A percentile compares a stretch with the other conserved stretches of the same genome.
phyloP scores from a whole-genome alignment of 805 yeast species.

The Millerago galiae region DNA sequence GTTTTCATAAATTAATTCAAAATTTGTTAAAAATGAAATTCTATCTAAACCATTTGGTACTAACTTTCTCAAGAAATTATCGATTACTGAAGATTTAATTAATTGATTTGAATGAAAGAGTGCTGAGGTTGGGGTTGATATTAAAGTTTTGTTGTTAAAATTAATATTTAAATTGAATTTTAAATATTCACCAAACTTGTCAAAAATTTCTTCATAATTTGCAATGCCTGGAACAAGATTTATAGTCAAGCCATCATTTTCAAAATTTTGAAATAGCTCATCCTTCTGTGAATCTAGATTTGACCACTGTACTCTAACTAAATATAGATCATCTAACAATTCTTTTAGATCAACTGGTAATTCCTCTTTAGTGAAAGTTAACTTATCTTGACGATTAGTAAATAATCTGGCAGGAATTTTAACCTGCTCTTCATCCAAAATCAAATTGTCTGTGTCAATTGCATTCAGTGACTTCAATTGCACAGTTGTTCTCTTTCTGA shows the following conservation, averaged over 20 bases:
- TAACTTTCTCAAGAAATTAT: slow-evolving; percentile 13
- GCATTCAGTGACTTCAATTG: slow-evolving; percentile 14
- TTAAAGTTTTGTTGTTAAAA: slow-evolving; percentile 10
- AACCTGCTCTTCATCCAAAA: slow-evolving; percentile 12
- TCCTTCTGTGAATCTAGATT: slow-evolving; percentile 1
- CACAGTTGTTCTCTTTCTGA: slow-evolving; percentile 18
- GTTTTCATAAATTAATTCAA: slow-evolving; percentile 16
- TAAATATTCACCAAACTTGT: slow-evolving; percentile 14
- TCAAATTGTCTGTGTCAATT: slow-evolving; percentile 20
- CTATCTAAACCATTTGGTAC: slow-evolving; percentile 12
- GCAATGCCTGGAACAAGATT: slow-evolving; percentile 16
- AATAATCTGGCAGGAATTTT: slow-evolving; percentile 17
- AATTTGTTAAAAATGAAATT: slow-evolving; percentile 15
- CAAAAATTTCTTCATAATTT: slow-evolving; percentile 19
- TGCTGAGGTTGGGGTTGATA: slow-evolving; percentile 21
- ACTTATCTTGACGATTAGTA: slow-evolving; percentile 15
- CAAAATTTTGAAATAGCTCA: slow-evolving; percentile 17
- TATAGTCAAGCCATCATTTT: slow-evolving; percentile 13
- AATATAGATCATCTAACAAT: slow-evolving; percentile 11
- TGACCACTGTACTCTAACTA: slow-evolving; percentile 18
- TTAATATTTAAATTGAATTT: slow-evolving; percentile 9
- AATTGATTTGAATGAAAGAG: slow-evolving; percentile 11
- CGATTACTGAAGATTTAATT: slow-evolving; percentile 15
- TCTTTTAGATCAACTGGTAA: slow-evolving; percentile 12
- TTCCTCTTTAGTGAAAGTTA: slow-evolving; percentile 14